phyloP scores from a whole-genome alignment of 768 basidiomycete genomes.

The Leccinum subgranulosum region DNA sequence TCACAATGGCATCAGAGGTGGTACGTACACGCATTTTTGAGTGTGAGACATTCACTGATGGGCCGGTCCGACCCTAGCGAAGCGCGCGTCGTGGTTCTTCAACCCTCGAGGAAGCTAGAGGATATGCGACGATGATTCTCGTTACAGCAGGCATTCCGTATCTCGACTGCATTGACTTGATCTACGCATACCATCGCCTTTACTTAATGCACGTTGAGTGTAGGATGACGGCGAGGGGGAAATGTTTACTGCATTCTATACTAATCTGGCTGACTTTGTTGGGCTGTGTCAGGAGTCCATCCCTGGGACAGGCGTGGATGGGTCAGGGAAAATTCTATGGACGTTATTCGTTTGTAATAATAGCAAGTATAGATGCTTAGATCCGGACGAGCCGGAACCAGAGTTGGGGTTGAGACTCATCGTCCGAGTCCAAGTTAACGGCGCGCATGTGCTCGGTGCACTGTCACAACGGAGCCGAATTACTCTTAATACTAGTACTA shows the following conservation, averaged over 20 bases:
- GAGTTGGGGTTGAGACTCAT: slow-evolving; percentile 5
- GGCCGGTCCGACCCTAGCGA: slow-evolving; percentile 50
- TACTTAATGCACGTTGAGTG: slow-evolving; percentile 20
- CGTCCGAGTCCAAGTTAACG: background rate
- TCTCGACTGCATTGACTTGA: slow-evolving; percentile 19
- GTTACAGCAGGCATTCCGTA: slow-evolving; percentile 12
- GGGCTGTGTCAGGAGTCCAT: slow-evolving; percentile 9
- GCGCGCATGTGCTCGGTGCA: background rate
- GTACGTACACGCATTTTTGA: slow-evolving; percentile 24
- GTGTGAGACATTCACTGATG: slow-evolving; percentile 19
- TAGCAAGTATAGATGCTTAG: slow-evolving; percentile 4
- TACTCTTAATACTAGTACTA: background rate
- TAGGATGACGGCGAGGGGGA: slow-evolving; percentile 10
- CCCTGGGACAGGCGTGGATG: slow-evolving; percentile 24
- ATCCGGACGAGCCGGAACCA: slow-evolving; percentile 15
- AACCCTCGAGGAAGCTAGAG: slow-evolving; percentile 61
- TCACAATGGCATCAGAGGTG: slow-evolving; percentile 29
- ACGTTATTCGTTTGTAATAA: slow-evolving; percentile 18
- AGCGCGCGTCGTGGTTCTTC: slow-evolving; percentile 94
- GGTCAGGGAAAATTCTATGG: slow-evolving; percentile 22
- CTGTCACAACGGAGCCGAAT: slow-evolving; percentile 24
- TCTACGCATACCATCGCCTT: slow-evolving; percentile 28
- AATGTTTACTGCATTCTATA: slow-evolving; percentile 18
- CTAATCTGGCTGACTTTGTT: slow-evolving; percentile 25
- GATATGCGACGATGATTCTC: slow-evolving; percentile 12